These are phyloP conservation scores for Candida saitoana DNA, from an alignment of 805 yeast genomes.

Conservation along the genomic window DNA sequence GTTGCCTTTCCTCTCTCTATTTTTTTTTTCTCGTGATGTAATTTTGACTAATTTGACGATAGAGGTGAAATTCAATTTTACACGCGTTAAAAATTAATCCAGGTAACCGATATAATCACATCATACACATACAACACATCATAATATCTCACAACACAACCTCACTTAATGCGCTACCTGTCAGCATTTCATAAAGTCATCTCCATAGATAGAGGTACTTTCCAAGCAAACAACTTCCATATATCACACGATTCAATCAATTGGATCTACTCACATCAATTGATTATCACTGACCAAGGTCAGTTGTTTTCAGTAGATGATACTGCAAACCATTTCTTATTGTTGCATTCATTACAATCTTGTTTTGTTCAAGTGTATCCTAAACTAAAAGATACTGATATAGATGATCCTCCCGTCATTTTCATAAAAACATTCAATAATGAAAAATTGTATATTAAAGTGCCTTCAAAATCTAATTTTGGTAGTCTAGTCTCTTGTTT, in stretches of 20 bases:
- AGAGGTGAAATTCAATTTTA: too few relatives aligned
- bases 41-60: too few relatives aligned
- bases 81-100: too few relatives aligned
- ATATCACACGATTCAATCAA: constrained; percentile 35
- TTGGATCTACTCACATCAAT: constrained; percentile 31
- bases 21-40: too few relatives aligned
- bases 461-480: constrained; percentile 36
- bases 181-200: constrained; percentile 30
- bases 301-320: constrained; percentile 30
- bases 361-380: constrained; percentile 38
- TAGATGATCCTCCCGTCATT: constrained; percentile 34
- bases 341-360: constrained; percentile 34
- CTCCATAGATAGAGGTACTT: constrained; percentile 30
- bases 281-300: constrained; percentile 31
- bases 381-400: constrained; percentile 5
- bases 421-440: constrained; percentile 39
- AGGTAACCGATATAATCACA: too few relatives aligned
- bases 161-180: constrained; percentile 13
- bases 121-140: too few relatives aligned
- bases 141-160: neutral
- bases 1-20: too few relatives aligned
- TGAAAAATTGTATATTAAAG: constrained; percentile 33
- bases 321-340: constrained; percentile 23
- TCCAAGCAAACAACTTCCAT: constrained; percentile 28
- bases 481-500: constrained; percentile 42